Base-by-base conservation (phyloP, 2,329 filamentous ascomycete genomes). In the Nemania abortiva region DNA sequence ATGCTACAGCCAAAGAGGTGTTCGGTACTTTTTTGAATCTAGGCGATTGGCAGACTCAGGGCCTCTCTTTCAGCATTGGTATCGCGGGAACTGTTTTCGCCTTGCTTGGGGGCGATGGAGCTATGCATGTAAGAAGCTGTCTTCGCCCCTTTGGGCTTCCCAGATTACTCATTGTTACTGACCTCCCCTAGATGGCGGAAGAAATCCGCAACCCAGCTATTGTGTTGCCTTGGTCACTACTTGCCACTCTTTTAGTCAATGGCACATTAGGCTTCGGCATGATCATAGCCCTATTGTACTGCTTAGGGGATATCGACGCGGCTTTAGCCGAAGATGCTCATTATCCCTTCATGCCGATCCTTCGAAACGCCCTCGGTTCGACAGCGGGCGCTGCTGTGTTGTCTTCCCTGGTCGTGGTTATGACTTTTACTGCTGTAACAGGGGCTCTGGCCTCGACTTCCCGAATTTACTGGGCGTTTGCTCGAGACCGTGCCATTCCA, bases 331-430 rank as follows among this genome's bases (percentile, higher is more conserved):
- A 82, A 0, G 79, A 81, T 0, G 86, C 86, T 0, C 83, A 82
- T 0, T 88, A 86, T 55, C 88, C 89, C 0, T 89, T 88, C 70
- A 89, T 91, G 73, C 82, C 88, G 59, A 83, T 89, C 27, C 34
- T 37, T 89, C 89, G 65, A 81, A 82, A 69, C 82, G 87, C 39
- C 84, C 83, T 86, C 2, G 77, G 81, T 1, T 85, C 82, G 15
- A 75, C 81, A 2, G 82, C 81, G 1, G 86, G 83, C 0, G 83
- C 86, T 0, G 83, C 83, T 0, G 81, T 84, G 27, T 87, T 88
- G 83, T 81, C 82, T 0, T 75, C 81, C 2, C 81, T 88, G 24
- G 76, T 88, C 2, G 80, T 87, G 3, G 76, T 87, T 13, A 83
- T 86, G 27, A 77, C 84, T 7, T 82, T 83, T 1, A 84, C 81